Percentiles rank a stretch among this genome's conserved stretches.
phyloP scores from a whole-genome alignment of 2,329 filamentous ascomycete species.

The Paramyrothecium roridum region DNA sequence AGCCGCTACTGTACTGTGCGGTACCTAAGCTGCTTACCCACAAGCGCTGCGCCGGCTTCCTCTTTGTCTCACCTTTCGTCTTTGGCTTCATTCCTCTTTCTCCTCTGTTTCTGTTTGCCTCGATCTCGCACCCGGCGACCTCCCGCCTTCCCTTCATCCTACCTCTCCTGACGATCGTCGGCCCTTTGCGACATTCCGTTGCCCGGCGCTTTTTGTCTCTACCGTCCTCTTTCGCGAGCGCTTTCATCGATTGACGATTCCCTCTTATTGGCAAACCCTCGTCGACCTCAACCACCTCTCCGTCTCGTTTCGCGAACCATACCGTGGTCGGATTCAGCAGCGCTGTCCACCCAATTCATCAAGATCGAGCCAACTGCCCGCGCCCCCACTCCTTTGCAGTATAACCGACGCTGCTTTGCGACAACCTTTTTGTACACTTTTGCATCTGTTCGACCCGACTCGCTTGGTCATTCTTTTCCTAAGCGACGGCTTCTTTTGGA shows the following conservation, averaged over 20 bases:
- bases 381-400: slow-evolving; percentile 17
- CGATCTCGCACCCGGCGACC: slow-evolving; percentile 17
- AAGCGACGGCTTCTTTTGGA: background rate
- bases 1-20: background rate
- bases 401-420: too few relatives aligned
- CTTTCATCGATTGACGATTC: background rate
- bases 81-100: slow-evolving; percentile 18
- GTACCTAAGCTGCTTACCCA: background rate
- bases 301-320: slow-evolving; percentile 12
- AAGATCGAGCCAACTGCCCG: slow-evolving; percentile 12
- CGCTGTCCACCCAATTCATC: slow-evolving; percentile 18
- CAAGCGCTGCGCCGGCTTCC: background rate
- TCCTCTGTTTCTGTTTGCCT: slow-evolving; percentile 14
- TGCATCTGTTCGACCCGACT: too few relatives aligned
- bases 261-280: slow-evolving; percentile 3
- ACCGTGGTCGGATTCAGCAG: slow-evolving; percentile 21
- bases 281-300: slow-evolving; percentile 9
- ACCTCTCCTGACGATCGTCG: background rate
- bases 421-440: too few relatives aligned
- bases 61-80: slow-evolving; percentile 26
- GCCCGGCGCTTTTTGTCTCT: slow-evolving; percentile 7
- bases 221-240: background rate
- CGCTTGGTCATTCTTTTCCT: background rate
- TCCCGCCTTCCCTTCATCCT: slow-evolving; percentile 5
- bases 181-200: background rate